Conservation (phyloP, 345 rosid genomes). For the Ailanthus altissimus region DNA sequence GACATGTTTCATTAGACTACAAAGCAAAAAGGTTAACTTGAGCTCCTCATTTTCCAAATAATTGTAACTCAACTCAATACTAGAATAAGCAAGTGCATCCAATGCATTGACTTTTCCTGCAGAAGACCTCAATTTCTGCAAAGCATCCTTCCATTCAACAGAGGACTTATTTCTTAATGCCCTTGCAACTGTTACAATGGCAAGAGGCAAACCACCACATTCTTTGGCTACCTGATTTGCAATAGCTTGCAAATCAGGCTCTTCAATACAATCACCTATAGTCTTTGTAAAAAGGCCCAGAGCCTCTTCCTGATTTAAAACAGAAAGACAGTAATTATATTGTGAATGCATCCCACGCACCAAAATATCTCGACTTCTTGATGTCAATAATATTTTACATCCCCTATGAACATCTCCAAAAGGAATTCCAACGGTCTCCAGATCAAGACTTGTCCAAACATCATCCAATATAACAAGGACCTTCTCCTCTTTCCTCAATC, state of each 20-base stretch:
- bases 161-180: slow-evolving; percentile 15
- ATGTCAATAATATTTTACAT: slow-evolving; percentile 35
- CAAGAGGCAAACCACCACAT: slow-evolving; percentile 38
- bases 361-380: slow-evolving; percentile 26
- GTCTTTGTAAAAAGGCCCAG: slow-evolving; percentile 30
- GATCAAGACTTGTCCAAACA: slow-evolving; percentile 29
- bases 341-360: slow-evolving; percentile 11
- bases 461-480: slow-evolving; percentile 36
- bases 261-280: slow-evolving; percentile 15
- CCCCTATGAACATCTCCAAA: slow-evolving; percentile 8
- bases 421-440: slow-evolving; percentile 41
- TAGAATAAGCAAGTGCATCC: background rate
- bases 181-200: slow-evolving; percentile 23
- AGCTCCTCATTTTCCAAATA: slow-evolving; percentile 28
- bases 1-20: slow-evolving; percentile 5
- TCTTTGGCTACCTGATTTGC: slow-evolving; percentile 20
- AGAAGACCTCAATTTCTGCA: slow-evolving; percentile 12
- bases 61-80: slow-evolving; percentile 31
- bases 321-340: background rate
- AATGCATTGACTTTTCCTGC: slow-evolving; percentile 4
- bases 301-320: slow-evolving; percentile 29
- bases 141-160: slow-evolving; percentile 31
- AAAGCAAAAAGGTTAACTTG: slow-evolving; percentile 35
- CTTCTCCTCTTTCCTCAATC: slow-evolving; percentile 15
- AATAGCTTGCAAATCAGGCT: background rate